Evolutionary conservation across 306 rosid species (phyloP).

Genomic region (Dryas drummondii): DNA sequence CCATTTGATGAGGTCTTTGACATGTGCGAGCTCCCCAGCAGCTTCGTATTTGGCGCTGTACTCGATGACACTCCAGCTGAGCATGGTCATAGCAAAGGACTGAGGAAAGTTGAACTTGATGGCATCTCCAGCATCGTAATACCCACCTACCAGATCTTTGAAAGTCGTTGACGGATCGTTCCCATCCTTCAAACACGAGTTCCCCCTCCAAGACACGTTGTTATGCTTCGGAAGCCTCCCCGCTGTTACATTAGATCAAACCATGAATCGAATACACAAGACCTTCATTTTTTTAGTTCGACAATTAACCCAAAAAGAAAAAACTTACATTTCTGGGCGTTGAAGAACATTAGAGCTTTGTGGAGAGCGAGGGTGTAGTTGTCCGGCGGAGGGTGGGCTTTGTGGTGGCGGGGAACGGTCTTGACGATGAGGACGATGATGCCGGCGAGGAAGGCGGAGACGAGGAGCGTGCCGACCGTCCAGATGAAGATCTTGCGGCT

Average conservation of each 20-base stretch:
- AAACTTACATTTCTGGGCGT: slow-evolving; percentile 71
- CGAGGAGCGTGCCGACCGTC: slow-evolving; percentile 68
- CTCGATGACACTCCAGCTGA: slow-evolving; percentile 98
- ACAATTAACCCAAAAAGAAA: neutral
- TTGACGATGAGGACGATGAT: slow-evolving; percentile 73
- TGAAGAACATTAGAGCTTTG: slow-evolving; percentile 97
- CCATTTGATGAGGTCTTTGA: slow-evolving; percentile 87
- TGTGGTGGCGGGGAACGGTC: slow-evolving; percentile 79
- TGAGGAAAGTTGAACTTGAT: slow-evolving; percentile 89
- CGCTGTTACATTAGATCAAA: slow-evolving; percentile 40
- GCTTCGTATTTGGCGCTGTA: slow-evolving; percentile 92
- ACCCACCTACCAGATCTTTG: slow-evolving; percentile 87
- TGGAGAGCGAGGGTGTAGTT: slow-evolving; percentile 92
- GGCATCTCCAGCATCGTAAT: slow-evolving; percentile 95
- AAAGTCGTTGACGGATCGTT: slow-evolving; percentile 36
- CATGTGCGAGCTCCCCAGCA: slow-evolving; percentile 83
- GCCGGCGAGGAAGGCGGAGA: slow-evolving; percentile 68
- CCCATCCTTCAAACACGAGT: slow-evolving; percentile 71
- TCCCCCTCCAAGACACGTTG: slow-evolving; percentile 98
- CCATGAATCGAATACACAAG: no score
- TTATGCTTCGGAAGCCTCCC: slow-evolving; percentile 94
- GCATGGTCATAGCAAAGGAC: slow-evolving; percentile 81
- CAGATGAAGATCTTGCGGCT: slow-evolving; percentile 92
- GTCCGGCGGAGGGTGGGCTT: slow-evolving; percentile 67
- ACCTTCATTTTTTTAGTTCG: no score